These are phyloP conservation scores for Wakefieldia striispora DNA, from an alignment of 768 basidiomycete genomes.

Conservation along the genomic window DNA sequence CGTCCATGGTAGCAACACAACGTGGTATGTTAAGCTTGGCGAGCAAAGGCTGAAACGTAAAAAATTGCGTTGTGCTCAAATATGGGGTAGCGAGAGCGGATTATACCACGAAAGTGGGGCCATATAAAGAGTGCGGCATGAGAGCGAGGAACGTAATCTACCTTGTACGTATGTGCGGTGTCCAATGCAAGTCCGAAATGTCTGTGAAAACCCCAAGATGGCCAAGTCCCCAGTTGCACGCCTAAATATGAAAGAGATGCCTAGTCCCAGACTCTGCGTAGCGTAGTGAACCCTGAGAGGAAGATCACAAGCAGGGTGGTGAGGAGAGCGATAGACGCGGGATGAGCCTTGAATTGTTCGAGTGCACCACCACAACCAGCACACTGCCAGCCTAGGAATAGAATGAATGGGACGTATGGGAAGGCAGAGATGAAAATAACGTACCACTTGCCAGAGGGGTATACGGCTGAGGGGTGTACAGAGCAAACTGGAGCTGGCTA, in stretches of 20 bases:
- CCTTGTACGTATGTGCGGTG: slow-evolving; percentile 28
- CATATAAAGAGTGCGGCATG: slow-evolving; percentile 24
- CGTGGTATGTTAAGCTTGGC: background rate
- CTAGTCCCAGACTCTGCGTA: slow-evolving; percentile 32
- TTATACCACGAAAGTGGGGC: slow-evolving; percentile 21
- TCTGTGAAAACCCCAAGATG: slow-evolving; percentile 20
- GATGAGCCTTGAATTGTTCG: slow-evolving; percentile 30
- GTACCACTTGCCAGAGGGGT: slow-evolving; percentile 49
- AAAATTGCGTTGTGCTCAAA: background rate
- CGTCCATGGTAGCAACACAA: slow-evolving; percentile 1
- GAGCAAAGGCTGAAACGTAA: slow-evolving; percentile 9
- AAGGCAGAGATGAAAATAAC: slow-evolving; percentile 1
- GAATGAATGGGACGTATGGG: background rate
- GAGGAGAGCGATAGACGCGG: slow-evolving; percentile 32
- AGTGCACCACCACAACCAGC: slow-evolving; percentile 30
- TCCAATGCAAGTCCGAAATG: slow-evolving; percentile 31
- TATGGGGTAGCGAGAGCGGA: slow-evolving; percentile 16
- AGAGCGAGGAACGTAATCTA: slow-evolving; percentile 22
- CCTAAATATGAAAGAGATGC: background rate
- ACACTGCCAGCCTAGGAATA: slow-evolving; percentile 28
- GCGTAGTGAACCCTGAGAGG: slow-evolving; percentile 34
- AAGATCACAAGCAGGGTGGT: slow-evolving; percentile 32
- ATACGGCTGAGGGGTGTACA: slow-evolving; percentile 60
- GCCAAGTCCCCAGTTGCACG: slow-evolving; percentile 1
- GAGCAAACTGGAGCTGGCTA: slow-evolving; percentile 51